Evolutionary conservation across 2,329 filamentous ascomycete species (phyloP), one percentile per base, ranked within the genome.

Genomic region (Pyrenophora teres): DNA sequence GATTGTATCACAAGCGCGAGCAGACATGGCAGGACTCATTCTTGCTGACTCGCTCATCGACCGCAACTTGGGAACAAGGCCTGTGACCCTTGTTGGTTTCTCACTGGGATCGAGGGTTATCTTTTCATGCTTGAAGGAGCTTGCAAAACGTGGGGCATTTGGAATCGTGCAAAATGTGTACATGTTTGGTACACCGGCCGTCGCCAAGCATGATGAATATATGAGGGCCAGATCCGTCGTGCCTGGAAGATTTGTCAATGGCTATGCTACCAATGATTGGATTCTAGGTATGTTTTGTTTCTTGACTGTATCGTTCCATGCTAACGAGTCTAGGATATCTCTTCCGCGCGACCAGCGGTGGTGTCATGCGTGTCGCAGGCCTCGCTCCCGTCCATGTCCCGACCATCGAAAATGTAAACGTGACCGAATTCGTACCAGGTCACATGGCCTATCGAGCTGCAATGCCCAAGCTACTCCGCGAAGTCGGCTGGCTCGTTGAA

Each of bases 371-470:
- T 16, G 84, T 99, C 1, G 92, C 92, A 4, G 94, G 94, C 10
- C 82, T 99, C 36, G 89, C 85, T 1, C 81, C 88, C 1, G 82
- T 97, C 2, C 84, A 93, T 38, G 83, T 95, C n/a, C 86, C 87
- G 0, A 90, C 88, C 13, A 76, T 97, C 13, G 94, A 97, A 71
- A 97, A 97, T 66, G 81, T 95, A 57, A 86, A 97, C 69, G 88
- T 95, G 35, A 95, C 92, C 1, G 85, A 92, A 49, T 78, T 88
- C 40, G 93, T 97, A 13, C 85, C 87, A 23, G 93, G 94, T 1
- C 94, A 99, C 71, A 97, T 97, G 93, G 90, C 94, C 45, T 99
- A 99, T 76, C 90, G 94, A 72, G 84, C 85, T 21, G 90, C 92
- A 32, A 97, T 99, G 88, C 94, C 94, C 13, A 85, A 85, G 50